Base-by-base conservation (phyloP, 352 stramenopile genomes). In the Globisporangium iwayamae region DNA sequence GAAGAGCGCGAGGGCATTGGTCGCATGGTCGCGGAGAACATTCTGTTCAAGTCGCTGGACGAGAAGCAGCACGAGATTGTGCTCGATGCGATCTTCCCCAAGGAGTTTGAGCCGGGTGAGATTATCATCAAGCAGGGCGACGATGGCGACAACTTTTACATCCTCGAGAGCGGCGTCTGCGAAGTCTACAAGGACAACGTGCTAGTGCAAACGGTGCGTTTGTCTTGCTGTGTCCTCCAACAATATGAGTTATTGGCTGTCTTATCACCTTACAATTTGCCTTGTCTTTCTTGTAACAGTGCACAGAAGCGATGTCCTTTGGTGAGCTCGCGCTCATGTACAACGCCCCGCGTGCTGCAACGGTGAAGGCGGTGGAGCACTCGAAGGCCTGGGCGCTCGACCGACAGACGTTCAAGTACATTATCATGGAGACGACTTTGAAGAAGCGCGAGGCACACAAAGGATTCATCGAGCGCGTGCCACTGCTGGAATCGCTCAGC, bases 301-400 rank as follows among this genome's bases (percentile, higher is more conserved):
- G 97, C 64, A 88, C 77, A n/a, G 78, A 89, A 34, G 86, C 85
- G 2, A 89, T 92, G 71, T 96, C 91, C 9, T 99, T 99, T 81
- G 97, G 97, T 38, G 97, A 99, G 67, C 75, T 99, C 34, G 96
- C 96, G 11, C 83, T 99, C 28, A 96, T 99, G 90, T 99, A 99
- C 81, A 98, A 98, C 64, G 94, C 90, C 18, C 96, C 96, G 6
- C 93, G 97, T 59, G 94, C 96, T 28, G 97, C 96, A 28, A 98
- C 96, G 13, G 97, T 98, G 54, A 95, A 97, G 67, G 93, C 93
- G 5, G 83, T 89, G 30, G 78, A 92, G 64, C 71, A 86, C 58
- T 98, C 91, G 54, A 98, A 97, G 61, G 81, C 97, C 0, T 99
- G 96, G 96, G 88, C 85, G 52, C 81, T 96, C 32, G 88, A 96